A percentile compares a stretch with the other conserved stretches of the same genome.
Evolutionary conservation across 2,329 filamentous ascomycete species (phyloP).

Genomic region (Talaromyces sp.): DNA sequence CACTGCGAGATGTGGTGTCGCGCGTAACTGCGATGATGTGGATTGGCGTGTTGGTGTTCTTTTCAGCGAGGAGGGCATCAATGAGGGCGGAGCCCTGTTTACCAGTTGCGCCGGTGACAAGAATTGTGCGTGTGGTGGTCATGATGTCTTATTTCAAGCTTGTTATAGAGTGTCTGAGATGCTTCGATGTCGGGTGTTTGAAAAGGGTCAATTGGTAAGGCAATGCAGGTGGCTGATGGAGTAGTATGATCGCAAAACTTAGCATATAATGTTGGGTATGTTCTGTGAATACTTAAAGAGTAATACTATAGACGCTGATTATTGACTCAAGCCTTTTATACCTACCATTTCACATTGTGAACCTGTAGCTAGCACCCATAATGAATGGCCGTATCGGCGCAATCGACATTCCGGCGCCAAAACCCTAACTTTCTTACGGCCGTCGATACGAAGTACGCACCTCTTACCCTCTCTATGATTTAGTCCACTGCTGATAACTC

Average conservation of each 20-base stretch:
- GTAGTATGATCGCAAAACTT: background rate
- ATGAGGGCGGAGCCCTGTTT: conserved; percentile 7
- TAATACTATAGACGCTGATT: background rate
- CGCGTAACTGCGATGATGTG: conserved; percentile 9
- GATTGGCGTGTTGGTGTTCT: background rate
- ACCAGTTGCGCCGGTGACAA: conserved; percentile 14
- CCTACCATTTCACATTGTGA: background rate
- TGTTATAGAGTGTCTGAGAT: background rate
- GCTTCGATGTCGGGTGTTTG: background rate
- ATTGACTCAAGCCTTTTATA: background rate
- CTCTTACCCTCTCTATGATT: background rate
- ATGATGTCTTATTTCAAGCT: background rate
- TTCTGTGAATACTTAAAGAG: background rate
- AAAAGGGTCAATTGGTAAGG: too few relatives aligned
- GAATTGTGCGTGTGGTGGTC: background rate
- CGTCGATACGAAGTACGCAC: background rate
- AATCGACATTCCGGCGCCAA: background rate
- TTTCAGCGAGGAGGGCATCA: conserved; percentile 10
- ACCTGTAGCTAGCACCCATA: background rate
- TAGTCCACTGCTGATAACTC: background rate
- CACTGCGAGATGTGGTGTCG: conserved; percentile 6
- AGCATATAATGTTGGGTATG: background rate
- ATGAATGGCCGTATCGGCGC: background rate
- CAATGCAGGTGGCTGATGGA: too few relatives aligned
- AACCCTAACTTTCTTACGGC: background rate